phyloP scores from a whole-genome alignment of 2,329 filamentous ascomycete species.

The Arthrobotrys iridis region DNA sequence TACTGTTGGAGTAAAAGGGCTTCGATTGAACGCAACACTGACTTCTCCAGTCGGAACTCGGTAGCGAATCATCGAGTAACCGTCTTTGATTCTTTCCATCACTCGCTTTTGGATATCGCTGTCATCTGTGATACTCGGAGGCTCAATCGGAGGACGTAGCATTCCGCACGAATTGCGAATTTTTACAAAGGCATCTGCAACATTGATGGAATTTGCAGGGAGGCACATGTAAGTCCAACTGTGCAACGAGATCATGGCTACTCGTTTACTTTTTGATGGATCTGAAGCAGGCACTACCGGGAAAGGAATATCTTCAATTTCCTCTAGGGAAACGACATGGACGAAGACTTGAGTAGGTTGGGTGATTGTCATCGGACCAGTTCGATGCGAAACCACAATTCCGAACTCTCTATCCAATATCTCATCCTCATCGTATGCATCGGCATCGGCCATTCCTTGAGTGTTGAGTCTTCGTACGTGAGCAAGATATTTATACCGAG shows the following conservation, averaged over 20 bases:
- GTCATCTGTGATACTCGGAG: not conserved
- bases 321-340: constrained; percentile 62
- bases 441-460: constrained; percentile 61
- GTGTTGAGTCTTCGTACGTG: constrained; percentile 63
- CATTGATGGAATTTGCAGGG: constrained; percentile 60
- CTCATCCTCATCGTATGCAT: constrained; percentile 59
- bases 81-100: constrained; percentile 58
- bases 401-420: constrained; percentile 57
- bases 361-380: constrained; percentile 59
- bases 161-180: constrained; percentile 55
- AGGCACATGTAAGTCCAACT: constrained; percentile 63
- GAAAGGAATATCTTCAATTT: constrained; percentile 59
- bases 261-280: constrained; percentile 42
- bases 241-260: constrained; percentile 61
- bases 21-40: constrained; percentile 61
- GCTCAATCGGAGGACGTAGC: not conserved
- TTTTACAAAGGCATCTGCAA: constrained; percentile 59
- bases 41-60: constrained; percentile 62
- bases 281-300: constrained; percentile 23
- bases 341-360: constrained; percentile 59
- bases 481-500: constrained; percentile 59
- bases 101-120: constrained; percentile 19
- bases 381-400: constrained; percentile 61
- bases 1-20: constrained; percentile 61
- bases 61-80: constrained; percentile 62